phyloP scores from a whole-genome alignment of 148 eudicot species.

The Vaccinium macrocarpon region DNA sequence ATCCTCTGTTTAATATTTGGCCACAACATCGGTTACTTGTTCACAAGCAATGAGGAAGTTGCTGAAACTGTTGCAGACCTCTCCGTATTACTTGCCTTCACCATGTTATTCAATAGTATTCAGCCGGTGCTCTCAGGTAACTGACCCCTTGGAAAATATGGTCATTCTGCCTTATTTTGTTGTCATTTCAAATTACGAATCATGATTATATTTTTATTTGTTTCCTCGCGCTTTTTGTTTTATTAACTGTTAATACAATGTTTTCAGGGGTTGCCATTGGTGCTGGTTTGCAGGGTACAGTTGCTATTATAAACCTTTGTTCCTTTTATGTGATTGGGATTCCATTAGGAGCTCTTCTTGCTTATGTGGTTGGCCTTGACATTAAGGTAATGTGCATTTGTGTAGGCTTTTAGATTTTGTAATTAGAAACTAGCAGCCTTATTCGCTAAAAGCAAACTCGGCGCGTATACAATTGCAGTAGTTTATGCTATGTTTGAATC shows the following conservation, averaged over 20 bases:
- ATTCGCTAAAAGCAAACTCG: neutral
- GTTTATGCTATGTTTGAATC: neutral
- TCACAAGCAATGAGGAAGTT: conserved; percentile 41
- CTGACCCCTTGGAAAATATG: conserved; percentile 4
- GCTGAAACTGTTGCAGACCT: conserved; percentile 36
- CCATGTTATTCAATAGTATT: conserved; percentile 40
- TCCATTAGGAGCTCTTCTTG: conserved; percentile 49
- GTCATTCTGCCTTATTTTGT: neutral
- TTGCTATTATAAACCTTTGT: conserved; percentile 43
- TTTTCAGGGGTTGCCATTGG: conserved; percentile 49
- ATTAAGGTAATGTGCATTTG: conserved; percentile 33
- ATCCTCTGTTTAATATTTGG: conserved; percentile 34
- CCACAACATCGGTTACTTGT: conserved; percentile 28
- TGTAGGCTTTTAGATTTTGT: neutral
- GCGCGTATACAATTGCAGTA: neutral
- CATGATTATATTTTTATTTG: neutral
- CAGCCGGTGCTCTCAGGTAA: conserved; percentile 49
- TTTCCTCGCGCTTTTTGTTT: neutral
- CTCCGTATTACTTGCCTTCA: conserved; percentile 38
- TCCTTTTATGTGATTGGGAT: conserved; percentile 54
- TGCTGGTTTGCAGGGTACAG: conserved; percentile 48
- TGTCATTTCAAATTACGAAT: neutral
- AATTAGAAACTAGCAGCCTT: neutral
- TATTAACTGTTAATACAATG: neutral
- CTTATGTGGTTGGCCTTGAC: conserved; percentile 40